Percentiles rank a stretch among this genome's conserved stretches.
Conservation (phyloP, 805 yeast species). For the Hanseniaspora nectarophila region DNA sequence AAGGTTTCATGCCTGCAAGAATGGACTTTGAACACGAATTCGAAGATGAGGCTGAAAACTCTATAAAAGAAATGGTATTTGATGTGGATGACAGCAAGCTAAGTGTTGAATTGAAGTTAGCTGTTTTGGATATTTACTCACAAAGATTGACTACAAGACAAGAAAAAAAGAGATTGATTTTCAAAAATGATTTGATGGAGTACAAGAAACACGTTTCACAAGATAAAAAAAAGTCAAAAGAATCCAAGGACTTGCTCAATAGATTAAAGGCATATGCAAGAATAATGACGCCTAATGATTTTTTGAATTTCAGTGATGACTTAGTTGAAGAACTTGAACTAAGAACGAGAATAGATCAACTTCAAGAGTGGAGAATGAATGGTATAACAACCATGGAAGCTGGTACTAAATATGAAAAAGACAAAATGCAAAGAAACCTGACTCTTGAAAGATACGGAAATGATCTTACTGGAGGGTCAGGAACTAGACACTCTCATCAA, state of each 20-base stretch:
- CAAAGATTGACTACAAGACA: constrained; percentile 83
- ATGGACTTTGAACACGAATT: constrained; percentile 92
- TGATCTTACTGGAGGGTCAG: constrained; percentile 16
- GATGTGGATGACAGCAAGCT: constrained; percentile 83
- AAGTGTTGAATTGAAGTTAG: constrained; percentile 80
- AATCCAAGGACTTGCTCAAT: constrained; percentile 71
- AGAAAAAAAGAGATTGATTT: constrained; percentile 73
- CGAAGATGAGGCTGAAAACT: constrained; percentile 91
- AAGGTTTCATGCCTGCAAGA: constrained; percentile 98
- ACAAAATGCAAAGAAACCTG: constrained; percentile 55
- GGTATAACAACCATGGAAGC: constrained; percentile 77
- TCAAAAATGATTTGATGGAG: constrained; percentile 68
- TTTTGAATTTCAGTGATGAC: constrained; percentile 59
- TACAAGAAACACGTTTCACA: constrained; percentile 67
- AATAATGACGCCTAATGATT: constrained; percentile 70
- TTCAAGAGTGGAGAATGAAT: constrained; percentile 86
- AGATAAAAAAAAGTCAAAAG: constrained; percentile 79
- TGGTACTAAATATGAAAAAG: constrained; percentile 80
- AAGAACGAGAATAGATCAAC: constrained; percentile 69
- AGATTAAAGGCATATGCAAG: constrained; percentile 71
- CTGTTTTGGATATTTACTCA: constrained; percentile 79
- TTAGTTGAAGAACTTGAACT: constrained; percentile 66
- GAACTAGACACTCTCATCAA: constrained; percentile 29
- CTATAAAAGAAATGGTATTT: constrained; percentile 88
- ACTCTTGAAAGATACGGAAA: constrained; percentile 45